These are phyloP conservation scores for Daldinia decipiens DNA, from an alignment of 495 filamentous ascomycete species.

Conservation along the genomic window DNA sequence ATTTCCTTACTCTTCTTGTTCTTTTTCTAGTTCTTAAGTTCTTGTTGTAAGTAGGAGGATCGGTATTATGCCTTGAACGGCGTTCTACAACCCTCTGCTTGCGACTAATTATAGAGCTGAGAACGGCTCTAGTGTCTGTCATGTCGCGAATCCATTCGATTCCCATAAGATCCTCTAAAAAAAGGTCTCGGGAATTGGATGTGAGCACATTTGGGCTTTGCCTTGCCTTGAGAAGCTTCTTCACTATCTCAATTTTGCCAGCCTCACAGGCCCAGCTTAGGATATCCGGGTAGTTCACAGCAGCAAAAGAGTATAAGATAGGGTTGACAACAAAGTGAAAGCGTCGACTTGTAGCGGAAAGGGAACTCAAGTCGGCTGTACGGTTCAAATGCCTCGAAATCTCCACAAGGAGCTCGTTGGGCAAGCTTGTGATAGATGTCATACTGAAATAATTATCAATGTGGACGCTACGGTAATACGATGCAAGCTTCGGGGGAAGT, in stretches of 20 bases:
- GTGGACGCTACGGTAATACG: not conserved
- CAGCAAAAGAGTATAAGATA: not conserved
- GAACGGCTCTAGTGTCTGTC: not conserved
- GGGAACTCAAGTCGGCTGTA: not conserved
- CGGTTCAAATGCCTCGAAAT: not conserved
- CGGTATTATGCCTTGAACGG: not conserved
- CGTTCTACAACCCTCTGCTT: not conserved
- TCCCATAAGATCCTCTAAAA: not conserved
- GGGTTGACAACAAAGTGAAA: not conserved
- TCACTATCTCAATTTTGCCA: not conserved
- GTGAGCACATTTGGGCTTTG: not conserved
- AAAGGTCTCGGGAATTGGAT: not conserved
- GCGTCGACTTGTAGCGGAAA: not conserved
- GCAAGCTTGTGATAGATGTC: not conserved
- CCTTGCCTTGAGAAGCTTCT: not conserved
- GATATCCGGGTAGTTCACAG: not conserved
- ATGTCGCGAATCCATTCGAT: not conserved
- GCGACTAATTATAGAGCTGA: not conserved
- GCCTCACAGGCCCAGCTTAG: not conserved
- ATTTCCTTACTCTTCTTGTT: not conserved
- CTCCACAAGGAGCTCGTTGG: not conserved
- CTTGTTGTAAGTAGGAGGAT: not conserved
- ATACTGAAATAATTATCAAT: not conserved
- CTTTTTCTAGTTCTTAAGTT: not conserved
- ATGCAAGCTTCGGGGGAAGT: not conserved